A percentile compares a stretch with the other conserved stretches of the same genome.
phyloP scores from a whole-genome alignment of 306 rosid genomes.

The Astragalus glycyphyllos region DNA sequence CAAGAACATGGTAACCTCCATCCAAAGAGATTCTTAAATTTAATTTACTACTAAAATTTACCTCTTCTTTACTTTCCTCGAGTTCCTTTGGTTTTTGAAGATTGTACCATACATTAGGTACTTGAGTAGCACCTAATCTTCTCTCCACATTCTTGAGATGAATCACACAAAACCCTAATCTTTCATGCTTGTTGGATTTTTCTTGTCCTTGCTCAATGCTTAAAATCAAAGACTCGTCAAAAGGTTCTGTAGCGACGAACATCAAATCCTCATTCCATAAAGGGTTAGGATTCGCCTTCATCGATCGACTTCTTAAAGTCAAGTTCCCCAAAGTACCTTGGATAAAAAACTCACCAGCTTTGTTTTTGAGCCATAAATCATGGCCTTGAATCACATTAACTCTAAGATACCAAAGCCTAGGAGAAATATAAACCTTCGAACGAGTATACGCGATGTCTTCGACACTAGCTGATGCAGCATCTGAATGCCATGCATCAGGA shows the following conservation, averaged over 20 bases:
- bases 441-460: slow-evolving; percentile 38
- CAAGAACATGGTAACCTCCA: slow-evolving; percentile 67
- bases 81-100: slow-evolving; percentile 22
- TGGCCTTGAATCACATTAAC: slow-evolving; percentile 55
- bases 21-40: slow-evolving; percentile 54
- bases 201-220: slow-evolving; percentile 41
- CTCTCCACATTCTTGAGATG: slow-evolving; percentile 43
- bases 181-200: slow-evolving; percentile 34
- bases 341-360: slow-evolving; percentile 28
- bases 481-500: slow-evolving; percentile 48
- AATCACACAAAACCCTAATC: slow-evolving; percentile 45
- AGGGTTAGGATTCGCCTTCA: slow-evolving; percentile 16
- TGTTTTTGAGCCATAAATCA: slow-evolving; percentile 29
- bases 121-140: slow-evolving; percentile 38
- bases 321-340: slow-evolving; percentile 46
- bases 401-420: slow-evolving; percentile 59
- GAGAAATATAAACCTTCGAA: slow-evolving; percentile 50
- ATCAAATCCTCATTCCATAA: slow-evolving; percentile 53
- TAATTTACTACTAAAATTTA: slow-evolving; percentile 7
- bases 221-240: slow-evolving; percentile 47
- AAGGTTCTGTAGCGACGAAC: slow-evolving; percentile 59
- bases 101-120: slow-evolving; percentile 38
- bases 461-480: slow-evolving; percentile 28
- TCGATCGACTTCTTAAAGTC: slow-evolving; percentile 31
- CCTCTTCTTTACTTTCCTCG: background rate